Base-by-base conservation (phyloP, 2,329 filamentous ascomycete genomes). In the Hymenoscyphus repandus region DNA sequence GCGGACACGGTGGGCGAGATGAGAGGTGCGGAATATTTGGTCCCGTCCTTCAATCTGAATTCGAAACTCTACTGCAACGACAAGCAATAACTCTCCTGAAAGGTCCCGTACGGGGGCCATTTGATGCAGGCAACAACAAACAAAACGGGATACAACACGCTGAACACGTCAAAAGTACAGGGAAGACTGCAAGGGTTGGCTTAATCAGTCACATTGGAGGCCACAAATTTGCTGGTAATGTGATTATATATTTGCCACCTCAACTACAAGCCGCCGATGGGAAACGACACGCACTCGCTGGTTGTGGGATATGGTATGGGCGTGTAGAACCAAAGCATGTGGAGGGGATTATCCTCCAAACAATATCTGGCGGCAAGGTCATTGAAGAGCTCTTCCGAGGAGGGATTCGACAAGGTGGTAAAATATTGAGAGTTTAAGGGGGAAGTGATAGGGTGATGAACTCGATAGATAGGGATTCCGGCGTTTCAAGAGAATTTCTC, bases 161-260 rank as follows among this genome's bases (percentile, higher is more conserved):
- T 20, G 40, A 31, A 30, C 12, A 27, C 12, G 5, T 20, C 36
- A 5, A 40, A 12, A 18, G 18, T 13, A 39, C 6, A 30, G 1
- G 41, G 56, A 13, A 62, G 6, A 71, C 75, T 1, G 86, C 82
- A 1, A 72, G 83, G 43, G 78, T 91, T 0, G 88, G 80, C 0
- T 62, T 85, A 49, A 86, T 91, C 49, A 89, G 84, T 54, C 89
- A 95, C 62, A 83, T 95, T 47, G 88, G 88, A 1, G 89, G 89
- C 0, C 89, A 95, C 69, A 91, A 90, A 66, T 92, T 85, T 65
- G 89, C 89, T 0, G 89, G 89, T 1, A 95, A 95, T 66, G 79
- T 92, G 33, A 90, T 93, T 43, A 69, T 93, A 1, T 93, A 93
- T 62, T 66, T 93, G 5, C 88, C 89, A 4, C 85, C 83, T 0